Percentiles rank a stretch among this genome's conserved stretches.
phyloP scores from a whole-genome alignment of 768 basidiomycete species.

The Imleria badia region DNA sequence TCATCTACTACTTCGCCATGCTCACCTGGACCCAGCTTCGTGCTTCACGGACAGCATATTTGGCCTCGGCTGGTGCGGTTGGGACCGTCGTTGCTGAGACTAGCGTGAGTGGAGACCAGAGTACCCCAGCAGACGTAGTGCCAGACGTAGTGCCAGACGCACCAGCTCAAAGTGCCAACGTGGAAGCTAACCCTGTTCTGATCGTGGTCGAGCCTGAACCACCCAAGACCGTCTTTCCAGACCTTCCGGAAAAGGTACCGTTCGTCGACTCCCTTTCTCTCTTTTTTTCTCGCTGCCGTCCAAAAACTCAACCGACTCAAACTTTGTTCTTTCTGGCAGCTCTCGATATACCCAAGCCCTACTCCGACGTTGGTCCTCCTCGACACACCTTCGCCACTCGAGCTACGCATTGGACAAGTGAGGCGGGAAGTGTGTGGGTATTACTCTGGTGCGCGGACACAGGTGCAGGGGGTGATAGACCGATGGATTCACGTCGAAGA shows the following conservation, averaged over 20 bases:
- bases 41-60: conserved; percentile 24
- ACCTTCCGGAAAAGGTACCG: conserved; percentile 29
- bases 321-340: conserved; percentile 43
- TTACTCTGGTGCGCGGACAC: conserved; percentile 56
- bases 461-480: conserved; percentile 71
- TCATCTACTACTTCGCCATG: background rate
- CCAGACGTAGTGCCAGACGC: background rate
- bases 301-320: background rate
- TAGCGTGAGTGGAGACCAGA: conserved; percentile 1
- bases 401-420: conserved; percentile 70
- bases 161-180: background rate
- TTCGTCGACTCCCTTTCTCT: background rate
- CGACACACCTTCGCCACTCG: conserved; percentile 71
- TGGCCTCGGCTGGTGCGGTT: conserved; percentile 17
- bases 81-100: conserved; percentile 19
- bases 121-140: background rate
- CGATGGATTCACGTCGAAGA: conserved; percentile 87
- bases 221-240: conserved; percentile 11
- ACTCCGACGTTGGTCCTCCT: conserved; percentile 67
- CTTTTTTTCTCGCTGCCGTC: background rate
- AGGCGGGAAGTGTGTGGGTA: conserved; percentile 59
- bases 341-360: conserved; percentile 76
- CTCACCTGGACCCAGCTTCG: conserved; percentile 17
- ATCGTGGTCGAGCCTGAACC: conserved; percentile 11
- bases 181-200: background rate